Percentiles rank a stretch among this genome's conserved stretches.
These are phyloP conservation scores for Artemisia tridentata DNA, from an alignment of 129 eudicot species.

Conservation along the genomic window DNA sequence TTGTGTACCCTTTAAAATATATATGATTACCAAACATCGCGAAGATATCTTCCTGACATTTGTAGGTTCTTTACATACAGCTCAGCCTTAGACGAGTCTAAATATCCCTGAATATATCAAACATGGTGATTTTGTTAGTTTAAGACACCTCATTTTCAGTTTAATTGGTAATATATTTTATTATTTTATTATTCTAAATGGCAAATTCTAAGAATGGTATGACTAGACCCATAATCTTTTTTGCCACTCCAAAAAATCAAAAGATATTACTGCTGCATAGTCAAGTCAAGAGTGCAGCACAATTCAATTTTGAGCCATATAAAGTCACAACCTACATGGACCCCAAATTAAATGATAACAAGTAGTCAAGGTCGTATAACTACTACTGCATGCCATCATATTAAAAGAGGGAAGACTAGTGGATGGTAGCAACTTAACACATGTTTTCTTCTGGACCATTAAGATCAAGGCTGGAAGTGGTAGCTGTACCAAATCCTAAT, in stretches of 20 bases:
- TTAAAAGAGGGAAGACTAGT: neutral
- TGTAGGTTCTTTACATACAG: conserved; percentile 77
- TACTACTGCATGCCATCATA: neutral
- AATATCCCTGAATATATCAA: conserved; percentile 28
- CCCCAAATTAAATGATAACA: neutral
- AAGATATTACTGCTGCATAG: neutral
- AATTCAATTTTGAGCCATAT: conserved; percentile 20
- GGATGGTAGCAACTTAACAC: neutral
- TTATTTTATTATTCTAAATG: neutral
- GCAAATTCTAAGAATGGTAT: neutral
- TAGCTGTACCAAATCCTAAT: neutral
- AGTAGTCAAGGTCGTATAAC: neutral
- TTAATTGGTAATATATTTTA: no score
- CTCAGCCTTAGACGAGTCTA: conserved; percentile 67
- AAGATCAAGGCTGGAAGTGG: neutral
- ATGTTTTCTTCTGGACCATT: neutral
- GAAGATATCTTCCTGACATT: conserved; percentile 73
- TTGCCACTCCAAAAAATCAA: neutral
- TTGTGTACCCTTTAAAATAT: neutral
- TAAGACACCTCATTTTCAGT: neutral
- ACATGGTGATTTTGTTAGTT: neutral
- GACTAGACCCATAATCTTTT: conserved; percentile 10
- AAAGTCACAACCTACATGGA: conserved; percentile 15
- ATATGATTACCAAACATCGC: conserved; percentile 68
- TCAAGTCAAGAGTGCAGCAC: conserved; percentile 24